Evolutionary conservation across 2,329 filamentous ascomycete genomes (phyloP), one percentile per base, ranked within the genome.

Genomic region (Cladophialophora immunda): DNA sequence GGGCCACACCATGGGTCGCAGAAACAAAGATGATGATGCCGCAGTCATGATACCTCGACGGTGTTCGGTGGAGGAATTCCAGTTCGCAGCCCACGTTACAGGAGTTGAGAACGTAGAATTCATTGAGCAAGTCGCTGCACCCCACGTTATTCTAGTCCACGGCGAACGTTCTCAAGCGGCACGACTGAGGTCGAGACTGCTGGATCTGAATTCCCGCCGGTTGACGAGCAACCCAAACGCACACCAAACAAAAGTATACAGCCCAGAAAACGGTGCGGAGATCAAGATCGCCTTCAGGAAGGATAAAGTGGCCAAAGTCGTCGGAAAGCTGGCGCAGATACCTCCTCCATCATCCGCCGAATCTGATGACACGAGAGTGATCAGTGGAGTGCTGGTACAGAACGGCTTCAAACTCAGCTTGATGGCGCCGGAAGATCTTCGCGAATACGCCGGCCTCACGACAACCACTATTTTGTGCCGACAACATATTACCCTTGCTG

Each of bases 141-240:
- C 94, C 17, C 94, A 97, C 27, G 94, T 99, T 74, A 97, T 99
- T 67, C 87, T 99, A 34, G 95, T 99, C 2, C 95, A 99, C 73
- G 95, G 95, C 64, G 95, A 99, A 77, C 93, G 95, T 74, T 93
- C 97, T 77, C 97, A 98, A 76, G 98, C 98, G 93, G 97, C 95
- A 86, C 90, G 95, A 62, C 83, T 99, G 30, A 97, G 97, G 78
- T 97, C 94, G 2, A 96, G 97, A 76, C 85, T 99, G 1, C 87
- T 98, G 3, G 94, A 93, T n/a, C 86, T 97, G 41, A 97, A 97
- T 75, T 89, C 91, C 30, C 62, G 69, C 45, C 63, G 69, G 52
- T 36, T 70, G 19, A 66, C 68, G n/a, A 72, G 62, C 70, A 71
- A 72, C 53, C 89, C 89, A 70, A 94, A 94, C 76, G 84, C 88